Percentiles rank a stretch among this genome's conserved stretches.
Evolutionary conservation across 129 eudicot species (phyloP).

Genomic region (Flaveria ramosissima): DNA sequence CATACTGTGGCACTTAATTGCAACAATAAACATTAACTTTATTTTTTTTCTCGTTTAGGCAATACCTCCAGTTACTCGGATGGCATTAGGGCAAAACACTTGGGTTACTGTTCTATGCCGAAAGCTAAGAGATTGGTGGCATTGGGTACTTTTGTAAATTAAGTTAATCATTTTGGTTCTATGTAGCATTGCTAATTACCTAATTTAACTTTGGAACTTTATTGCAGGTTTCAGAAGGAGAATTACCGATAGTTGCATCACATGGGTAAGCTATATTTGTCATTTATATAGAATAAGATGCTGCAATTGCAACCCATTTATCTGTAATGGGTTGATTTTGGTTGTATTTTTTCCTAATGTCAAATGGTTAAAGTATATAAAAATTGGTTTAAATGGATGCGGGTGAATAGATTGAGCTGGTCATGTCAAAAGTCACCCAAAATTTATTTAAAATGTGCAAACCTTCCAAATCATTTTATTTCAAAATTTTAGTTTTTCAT

Average conservation of each 20-base stretch:
- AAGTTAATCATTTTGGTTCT: neutral
- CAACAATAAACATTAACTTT: neutral
- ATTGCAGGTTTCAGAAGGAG: conserved; percentile 95
- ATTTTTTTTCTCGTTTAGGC: conserved; percentile 45
- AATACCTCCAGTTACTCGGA: conserved; percentile 87
- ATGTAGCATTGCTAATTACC: neutral
- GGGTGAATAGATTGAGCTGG: neutral
- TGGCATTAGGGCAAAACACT: conserved; percentile 88
- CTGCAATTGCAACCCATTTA: neutral
- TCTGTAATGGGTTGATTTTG: neutral
- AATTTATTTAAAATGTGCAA: neutral
- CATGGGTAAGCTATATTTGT: conserved; percentile 65
- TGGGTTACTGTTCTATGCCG: conserved; percentile 94
- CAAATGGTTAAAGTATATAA: neutral
- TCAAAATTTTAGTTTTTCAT: neutral
- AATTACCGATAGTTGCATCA: conserved; percentile 85
- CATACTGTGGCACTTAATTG: neutral
- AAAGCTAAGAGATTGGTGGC: conserved; percentile 99
- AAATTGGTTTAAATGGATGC: neutral
- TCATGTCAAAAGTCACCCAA: neutral
- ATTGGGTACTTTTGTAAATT: conserved; percentile 67
- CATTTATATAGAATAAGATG: neutral
- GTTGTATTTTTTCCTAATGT: neutral
- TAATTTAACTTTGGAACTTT: conserved; percentile 20
- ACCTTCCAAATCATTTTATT: neutral